Base-by-base conservation (phyloP, 495 filamentous ascomycete genomes). In the Talaromyces trachyspermus region DNA sequence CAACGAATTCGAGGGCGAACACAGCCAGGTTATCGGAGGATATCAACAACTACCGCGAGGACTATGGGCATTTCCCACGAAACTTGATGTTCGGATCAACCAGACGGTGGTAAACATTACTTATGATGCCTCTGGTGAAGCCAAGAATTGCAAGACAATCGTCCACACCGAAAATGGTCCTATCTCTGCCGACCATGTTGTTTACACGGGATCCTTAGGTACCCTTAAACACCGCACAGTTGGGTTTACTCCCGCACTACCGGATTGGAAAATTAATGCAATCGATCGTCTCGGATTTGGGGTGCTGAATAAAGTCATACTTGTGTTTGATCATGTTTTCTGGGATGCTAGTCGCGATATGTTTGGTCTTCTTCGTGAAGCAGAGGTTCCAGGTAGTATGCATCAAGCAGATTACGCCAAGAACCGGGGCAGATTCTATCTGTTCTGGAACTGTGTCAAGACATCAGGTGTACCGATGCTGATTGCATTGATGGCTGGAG, bases 391-490 rank as follows among this genome's bases (percentile, higher is more conserved):
- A 2, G 66, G 70, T 39, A 83, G 80, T 48, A 69, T 77, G 50
- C 58, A 70, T 17, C 81, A 81, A 52, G 70, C 76, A 44, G 78
- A 83, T 45, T 88, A 88, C 47, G 64, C 74, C 1, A 57, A 67
- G 10, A 78, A 77, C 43, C 72, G 84, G 47, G 92, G 92, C 14
- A 83, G 90, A 8, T 95, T 92, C 69, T 99, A 96, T 56, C 78
- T 97, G 54, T 96, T 95, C 77, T 97, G 95, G 80, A 97, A 99
- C 58, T 85, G 88, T 48, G 81, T 88, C 48, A 85, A 88, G 49
- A 94, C 87, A 2, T 88, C 86, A 40, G 92, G 92, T 5, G 72
- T 89, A 25, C 92, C 92, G 3, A 84, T 86, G 4, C 69, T 98
- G 14, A 77, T 96, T 36, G 94, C 89, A 14, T 77, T 99, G 25